Evolutionary conservation across 2,329 filamentous ascomycete species (phyloP), one percentile per base, ranked within the genome.

Genomic region (Neopestalotiopsis clavispora): DNA sequence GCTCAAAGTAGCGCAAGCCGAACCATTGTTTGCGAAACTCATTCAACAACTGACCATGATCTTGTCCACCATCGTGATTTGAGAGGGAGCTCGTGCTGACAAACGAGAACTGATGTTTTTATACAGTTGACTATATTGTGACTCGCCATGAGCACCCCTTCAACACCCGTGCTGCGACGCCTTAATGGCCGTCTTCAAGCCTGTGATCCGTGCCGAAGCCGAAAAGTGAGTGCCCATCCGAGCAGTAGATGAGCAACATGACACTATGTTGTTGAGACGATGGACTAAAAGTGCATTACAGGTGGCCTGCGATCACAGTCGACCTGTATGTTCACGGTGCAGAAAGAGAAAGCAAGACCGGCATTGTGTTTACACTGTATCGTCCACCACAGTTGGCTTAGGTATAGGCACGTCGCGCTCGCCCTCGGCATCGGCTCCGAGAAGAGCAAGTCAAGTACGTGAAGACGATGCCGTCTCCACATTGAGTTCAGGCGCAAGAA

Each of bases 231-330:
- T 52, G n/a, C 7, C 45, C 17, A n/a, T n/a, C 45, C 9, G 45
- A 52, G n/a, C n/a, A 9, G n/a, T 52, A 9, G 17, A 52, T 20
- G 64, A 17, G 20, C 14, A 14, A 1, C 62, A 40, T 63, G n/a
- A 20, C 4, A 28, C 12, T 14, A 4, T 30, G 45, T 34, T 9
- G 7, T 45, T 4, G 38, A 38, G 12, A 65, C 56, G 14, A 49
- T 59, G 17, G 14, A 60, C 52, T 67, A 57, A 67, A 32, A 28
- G 40, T 28, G 14, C 14, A 60, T 45, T 20, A 28, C 9, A 84
- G 69, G 79, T 84, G 6, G 81, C 82, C 5, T 84, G 83, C 73
- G 82, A 84, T 68, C 81, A 84, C 67, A 71, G 70, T 0, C 78
- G 80, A n/a, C 83, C 83, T 0, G 69, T 78, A 17, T 84, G 82